Evolutionary conservation across 768 basidiomycete genomes (phyloP), one percentile per base, ranked within the genome.

Genomic region (Suillus subaureus): DNA sequence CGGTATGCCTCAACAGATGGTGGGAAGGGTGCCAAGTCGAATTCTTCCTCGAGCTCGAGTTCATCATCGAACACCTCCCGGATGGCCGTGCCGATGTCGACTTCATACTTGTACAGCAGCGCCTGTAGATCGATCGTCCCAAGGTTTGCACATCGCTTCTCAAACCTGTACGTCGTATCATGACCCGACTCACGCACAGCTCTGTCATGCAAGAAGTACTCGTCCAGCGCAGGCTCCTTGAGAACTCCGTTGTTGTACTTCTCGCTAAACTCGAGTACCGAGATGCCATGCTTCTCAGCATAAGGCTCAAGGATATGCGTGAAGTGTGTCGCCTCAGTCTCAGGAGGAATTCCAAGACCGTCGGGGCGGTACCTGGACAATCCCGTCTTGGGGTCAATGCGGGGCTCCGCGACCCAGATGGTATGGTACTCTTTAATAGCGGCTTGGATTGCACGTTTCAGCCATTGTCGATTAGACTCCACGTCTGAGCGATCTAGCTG

Each of bases 401-500:
- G 91, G 33, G 97, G 97, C 73, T 92, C 89, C 2, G 94, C 91
- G 67, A 96, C 90, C 97, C 97, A 99, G 69, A 99, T 88, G 49
- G 92, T 94, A 80, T 99, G 97, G 76, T 99, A 99, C 75, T 99
- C 97, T 79, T 98, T 97, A 82, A 99, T 96, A 33, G 97, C 97
- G 12, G 96, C 96, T 75, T 93, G 93, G 64, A 99, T 97, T 3
- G 96, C 97, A 11, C 91, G 89, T 78, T 96, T 97, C 66, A 99
- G 86, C 96, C 96, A 99, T 54, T 82, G 81, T 23, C 91, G 91
- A 81, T 97, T 97, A 52, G 78, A 66, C 40, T 87, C 88, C 65
- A 89, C 78, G 67, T 96, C 91, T 1, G 88, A 89, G 55, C 93
- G 89, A 72, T 97, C 95, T 63, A 98, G 87, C 74, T 96, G 96